Conservation (phyloP, 441 rosid species). For the Aquilaria agallochum region DNA sequence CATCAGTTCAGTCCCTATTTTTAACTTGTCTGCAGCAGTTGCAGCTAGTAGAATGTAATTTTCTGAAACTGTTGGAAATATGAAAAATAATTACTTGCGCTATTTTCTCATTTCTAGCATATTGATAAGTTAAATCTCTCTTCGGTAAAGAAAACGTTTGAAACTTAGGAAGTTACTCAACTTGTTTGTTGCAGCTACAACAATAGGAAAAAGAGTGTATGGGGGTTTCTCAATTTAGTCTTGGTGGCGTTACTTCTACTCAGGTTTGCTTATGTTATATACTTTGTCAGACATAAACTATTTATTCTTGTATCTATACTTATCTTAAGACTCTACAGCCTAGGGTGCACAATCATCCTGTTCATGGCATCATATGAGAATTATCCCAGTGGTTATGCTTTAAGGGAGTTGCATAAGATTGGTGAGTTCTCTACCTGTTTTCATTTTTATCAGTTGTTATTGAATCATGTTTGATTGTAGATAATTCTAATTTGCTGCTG, state of each 20-base stretch:
- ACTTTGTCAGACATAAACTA: slow-evolving; percentile 9
- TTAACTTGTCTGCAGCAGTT: slow-evolving; percentile 92
- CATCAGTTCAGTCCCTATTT: slow-evolving; percentile 85
- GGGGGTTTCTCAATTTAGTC: slow-evolving; percentile 67
- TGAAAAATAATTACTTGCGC: neutral
- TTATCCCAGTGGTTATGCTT: slow-evolving; percentile 91
- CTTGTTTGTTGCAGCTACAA: slow-evolving; percentile 61
- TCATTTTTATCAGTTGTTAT: neutral
- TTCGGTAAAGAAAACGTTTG: neutral
- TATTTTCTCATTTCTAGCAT: neutral
- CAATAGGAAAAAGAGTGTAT: slow-evolving; percentile 70
- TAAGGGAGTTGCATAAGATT: slow-evolving; percentile 66
- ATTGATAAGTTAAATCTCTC: too few relatives aligned
- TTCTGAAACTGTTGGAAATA: neutral
- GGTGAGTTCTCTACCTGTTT: slow-evolving; percentile 44
- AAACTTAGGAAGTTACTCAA: slow-evolving; percentile 5
- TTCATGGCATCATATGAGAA: slow-evolving; percentile 89
- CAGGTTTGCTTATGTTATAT: slow-evolving; percentile 49
- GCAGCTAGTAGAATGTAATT: slow-evolving; percentile 85
- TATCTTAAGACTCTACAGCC: slow-evolving; percentile 45
- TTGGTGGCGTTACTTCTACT: slow-evolving; percentile 58
- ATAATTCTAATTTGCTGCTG: too few relatives aligned
- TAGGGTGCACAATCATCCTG: slow-evolving; percentile 70
- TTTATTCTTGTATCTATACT: slow-evolving; percentile 22
- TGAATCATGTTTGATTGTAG: too few relatives aligned